Percentiles rank a stretch among this genome's conserved stretches.
These are phyloP conservation scores for Penicillium robsamsonii DNA, from an alignment of 495 filamentous ascomycete genomes.

Conservation along the genomic window DNA sequence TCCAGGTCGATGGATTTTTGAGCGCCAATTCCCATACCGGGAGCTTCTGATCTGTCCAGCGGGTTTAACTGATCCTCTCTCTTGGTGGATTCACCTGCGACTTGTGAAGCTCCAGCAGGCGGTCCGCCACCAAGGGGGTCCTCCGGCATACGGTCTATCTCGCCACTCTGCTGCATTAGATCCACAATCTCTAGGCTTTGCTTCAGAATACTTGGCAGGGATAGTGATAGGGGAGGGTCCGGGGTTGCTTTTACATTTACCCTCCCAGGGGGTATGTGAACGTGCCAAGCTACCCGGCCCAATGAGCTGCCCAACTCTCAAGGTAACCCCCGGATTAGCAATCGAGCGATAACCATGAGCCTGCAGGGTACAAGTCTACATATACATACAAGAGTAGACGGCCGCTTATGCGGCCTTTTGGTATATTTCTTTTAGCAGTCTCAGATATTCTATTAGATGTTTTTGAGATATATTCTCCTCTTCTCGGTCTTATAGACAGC, in stretches of 20 bases:
- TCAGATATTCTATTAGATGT: too few species aligned
- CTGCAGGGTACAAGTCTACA: background rate
- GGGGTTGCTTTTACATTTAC: slow-evolving; percentile 25
- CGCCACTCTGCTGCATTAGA: slow-evolving; percentile 77
- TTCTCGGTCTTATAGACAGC: too few species aligned
- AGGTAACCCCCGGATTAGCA: background rate
- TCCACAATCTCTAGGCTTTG: slow-evolving; percentile 72
- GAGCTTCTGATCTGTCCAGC: slow-evolving; percentile 38
- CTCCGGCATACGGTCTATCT: slow-evolving; percentile 97
- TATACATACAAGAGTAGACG: too few species aligned
- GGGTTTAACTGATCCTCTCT: slow-evolving; percentile 66
- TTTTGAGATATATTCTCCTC: too few species aligned
- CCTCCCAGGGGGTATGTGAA: too few species aligned
- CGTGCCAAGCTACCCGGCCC: too few species aligned
- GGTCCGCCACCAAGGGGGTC: slow-evolving; percentile 70
- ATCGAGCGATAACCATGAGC: background rate
- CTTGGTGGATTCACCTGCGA: slow-evolving; percentile 60
- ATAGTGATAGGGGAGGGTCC: slow-evolving; percentile 82
- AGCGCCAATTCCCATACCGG: slow-evolving; percentile 58
- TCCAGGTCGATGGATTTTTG: slow-evolving; percentile 90
- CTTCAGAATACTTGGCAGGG: slow-evolving; percentile 76
- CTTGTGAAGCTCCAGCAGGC: slow-evolving; percentile 48
- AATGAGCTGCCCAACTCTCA: too few species aligned
- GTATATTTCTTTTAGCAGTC: too few species aligned
- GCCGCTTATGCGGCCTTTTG: too few species aligned